phyloP scores from a whole-genome alignment of 805 yeast genomes.

The Wickerhamiella shivajii region DNA sequence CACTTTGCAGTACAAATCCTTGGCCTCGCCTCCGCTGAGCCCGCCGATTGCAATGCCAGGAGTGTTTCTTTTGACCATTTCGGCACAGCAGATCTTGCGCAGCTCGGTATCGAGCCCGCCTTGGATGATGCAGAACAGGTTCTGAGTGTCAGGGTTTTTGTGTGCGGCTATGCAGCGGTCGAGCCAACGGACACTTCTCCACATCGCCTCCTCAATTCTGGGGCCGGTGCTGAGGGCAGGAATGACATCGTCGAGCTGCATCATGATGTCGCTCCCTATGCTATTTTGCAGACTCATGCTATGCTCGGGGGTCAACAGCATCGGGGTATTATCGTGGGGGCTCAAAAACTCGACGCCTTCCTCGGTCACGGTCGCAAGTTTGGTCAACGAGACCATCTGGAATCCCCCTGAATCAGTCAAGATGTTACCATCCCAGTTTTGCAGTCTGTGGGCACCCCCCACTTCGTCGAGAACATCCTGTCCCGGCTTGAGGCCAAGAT shows the following conservation, averaged over 20 bases:
- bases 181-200: slow-evolving; percentile 31
- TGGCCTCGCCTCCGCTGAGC: slow-evolving; percentile 34
- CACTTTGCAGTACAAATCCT: slow-evolving; percentile 28
- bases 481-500: slow-evolving; percentile 32
- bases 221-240: slow-evolving; percentile 31
- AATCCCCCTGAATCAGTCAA: slow-evolving; percentile 34
- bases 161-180: slow-evolving; percentile 32
- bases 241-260: slow-evolving; percentile 35
- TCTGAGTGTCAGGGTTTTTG: slow-evolving; percentile 30
- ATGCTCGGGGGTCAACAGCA: slow-evolving; percentile 34
- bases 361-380: slow-evolving; percentile 33
- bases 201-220: slow-evolving; percentile 34
- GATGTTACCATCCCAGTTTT: slow-evolving; percentile 30
- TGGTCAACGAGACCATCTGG: slow-evolving; percentile 32
- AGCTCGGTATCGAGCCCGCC: slow-evolving; percentile 31
- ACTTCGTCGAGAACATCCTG: slow-evolving; percentile 28
- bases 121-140: slow-evolving; percentile 32
- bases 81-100: slow-evolving; percentile 28
- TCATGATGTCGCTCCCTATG: slow-evolving; percentile 33
- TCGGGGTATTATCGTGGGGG: slow-evolving; percentile 34
- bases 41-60: slow-evolving; percentile 37
- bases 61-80: slow-evolving; percentile 31
- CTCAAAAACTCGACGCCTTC: slow-evolving; percentile 32
- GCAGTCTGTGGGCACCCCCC: slow-evolving; percentile 32
- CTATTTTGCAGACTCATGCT: slow-evolving; percentile 32